These are phyloP conservation scores for Zasmidium citrigriseum DNA, from an alignment of 2,329 filamentous ascomycete species.

Conservation along the genomic window DNA sequence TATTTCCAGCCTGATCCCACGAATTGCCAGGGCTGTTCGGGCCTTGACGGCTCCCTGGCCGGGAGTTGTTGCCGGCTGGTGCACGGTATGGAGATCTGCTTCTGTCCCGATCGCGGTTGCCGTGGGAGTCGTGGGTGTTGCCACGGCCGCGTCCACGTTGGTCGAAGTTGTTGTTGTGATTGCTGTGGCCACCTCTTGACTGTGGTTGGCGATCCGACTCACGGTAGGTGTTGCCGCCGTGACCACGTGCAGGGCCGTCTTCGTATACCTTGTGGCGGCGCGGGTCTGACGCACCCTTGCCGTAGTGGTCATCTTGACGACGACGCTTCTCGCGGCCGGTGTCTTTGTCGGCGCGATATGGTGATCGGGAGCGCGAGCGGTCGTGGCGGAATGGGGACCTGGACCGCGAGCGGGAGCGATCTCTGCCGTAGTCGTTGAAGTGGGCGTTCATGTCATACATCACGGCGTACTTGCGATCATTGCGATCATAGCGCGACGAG, in stretches of 20 bases:
- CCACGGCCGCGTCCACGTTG: slow-evolving; percentile 5
- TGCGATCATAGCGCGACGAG: slow-evolving; percentile 20
- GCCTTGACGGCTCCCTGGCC: slow-evolving; percentile 10
- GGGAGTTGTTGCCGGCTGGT: slow-evolving; percentile 4
- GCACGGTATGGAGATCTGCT: slow-evolving; percentile 31
- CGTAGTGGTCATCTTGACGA: slow-evolving; percentile 62
- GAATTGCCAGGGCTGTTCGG: slow-evolving; percentile 16
- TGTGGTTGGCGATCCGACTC: slow-evolving; percentile 45
- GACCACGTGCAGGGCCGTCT: slow-evolving; percentile 42
- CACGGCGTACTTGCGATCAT: slow-evolving; percentile 12
- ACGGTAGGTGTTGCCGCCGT: slow-evolving; percentile 32
- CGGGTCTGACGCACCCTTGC: slow-evolving; percentile 55
- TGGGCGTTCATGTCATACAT: slow-evolving; percentile 25
- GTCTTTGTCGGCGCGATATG: slow-evolving; percentile 29
- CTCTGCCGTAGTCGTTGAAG: slow-evolving; percentile 38
- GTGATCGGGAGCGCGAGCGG: slow-evolving; percentile 49
- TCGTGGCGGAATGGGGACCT: too few species aligned
- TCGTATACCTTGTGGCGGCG: slow-evolving; percentile 66
- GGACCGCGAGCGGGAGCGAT: slow-evolving; percentile 51
- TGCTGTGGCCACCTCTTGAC: neutral
- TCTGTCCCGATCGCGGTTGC: slow-evolving; percentile 20
- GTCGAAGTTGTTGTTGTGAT: slow-evolving; percentile 6
- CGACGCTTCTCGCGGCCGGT: slow-evolving; percentile 62
- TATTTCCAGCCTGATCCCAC: slow-evolving; percentile 15
- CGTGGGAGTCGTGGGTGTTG: slow-evolving; percentile 10